Percentiles rank a stretch among this genome's conserved stretches.
phyloP scores from a whole-genome alignment of 495 filamentous ascomycete genomes.

The Aspergillus avenaceus region DNA sequence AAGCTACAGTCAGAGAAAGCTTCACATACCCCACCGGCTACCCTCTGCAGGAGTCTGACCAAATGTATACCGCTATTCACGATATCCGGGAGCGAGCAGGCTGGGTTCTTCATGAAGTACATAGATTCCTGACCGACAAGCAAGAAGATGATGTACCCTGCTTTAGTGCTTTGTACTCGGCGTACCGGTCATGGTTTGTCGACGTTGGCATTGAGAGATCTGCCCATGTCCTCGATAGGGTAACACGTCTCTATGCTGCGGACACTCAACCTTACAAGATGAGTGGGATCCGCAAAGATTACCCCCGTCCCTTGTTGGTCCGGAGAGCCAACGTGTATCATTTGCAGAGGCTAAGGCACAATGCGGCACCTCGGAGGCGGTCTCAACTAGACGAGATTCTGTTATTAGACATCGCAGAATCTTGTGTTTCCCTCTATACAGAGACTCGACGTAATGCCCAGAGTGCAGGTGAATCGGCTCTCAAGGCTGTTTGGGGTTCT shows the following conservation, averaged over 20 bases:
- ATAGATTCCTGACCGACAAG: constrained; percentile 74
- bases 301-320: constrained; percentile 83
- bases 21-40: constrained; percentile 88
- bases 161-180: constrained; percentile 87
- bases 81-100: constrained; percentile 74
- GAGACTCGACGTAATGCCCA: constrained; percentile 94
- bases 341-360: constrained; percentile 86
- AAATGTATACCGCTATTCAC: constrained; percentile 71
- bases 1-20: constrained; percentile 73
- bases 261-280: constrained; percentile 93
- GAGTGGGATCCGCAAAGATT: constrained; percentile 85
- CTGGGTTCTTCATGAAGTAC: constrained; percentile 74
- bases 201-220: constrained; percentile 96
- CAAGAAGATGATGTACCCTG: constrained; percentile 95
- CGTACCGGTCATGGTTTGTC: constrained; percentile 94
- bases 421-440: constrained; percentile 89
- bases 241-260: constrained; percentile 72
- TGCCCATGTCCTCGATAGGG: constrained; percentile 85
- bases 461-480: constrained; percentile 82
- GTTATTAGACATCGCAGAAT: constrained; percentile 83
- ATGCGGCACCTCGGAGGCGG: constrained; percentile 78
- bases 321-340: constrained; percentile 93
- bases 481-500: constrained; percentile 86
- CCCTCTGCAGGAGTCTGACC: constrained; percentile 58
- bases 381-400: constrained; percentile 80